These are phyloP conservation scores for Colletotrichum orbiculare DNA, from an alignment of 2,329 filamentous ascomycete species.

Conservation along the genomic window DNA sequence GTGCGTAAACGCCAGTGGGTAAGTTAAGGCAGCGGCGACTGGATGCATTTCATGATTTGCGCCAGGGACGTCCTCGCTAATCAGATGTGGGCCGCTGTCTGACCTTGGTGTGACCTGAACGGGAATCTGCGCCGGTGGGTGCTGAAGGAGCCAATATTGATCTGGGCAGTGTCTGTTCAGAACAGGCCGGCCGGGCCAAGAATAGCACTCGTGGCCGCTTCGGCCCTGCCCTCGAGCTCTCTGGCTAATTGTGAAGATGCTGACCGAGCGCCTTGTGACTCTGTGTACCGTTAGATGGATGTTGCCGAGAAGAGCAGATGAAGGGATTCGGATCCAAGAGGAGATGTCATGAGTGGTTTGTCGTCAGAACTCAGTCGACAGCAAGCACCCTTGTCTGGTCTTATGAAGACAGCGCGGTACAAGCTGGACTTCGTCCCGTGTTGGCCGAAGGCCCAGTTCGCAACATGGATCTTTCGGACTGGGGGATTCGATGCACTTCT, in stretches of 20 bases:
- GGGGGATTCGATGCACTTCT: background rate
- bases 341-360: background rate
- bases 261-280: too few relatives aligned
- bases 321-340: conserved; percentile 1
- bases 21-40: background rate
- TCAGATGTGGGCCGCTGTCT: conserved; percentile 33
- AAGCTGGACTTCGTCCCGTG: conserved; percentile 8
- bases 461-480: conserved; percentile 11
- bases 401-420: too few relatives aligned
- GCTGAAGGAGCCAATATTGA: conserved; percentile 19
- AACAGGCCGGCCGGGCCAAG: conserved; percentile 18
- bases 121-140: conserved; percentile 29
- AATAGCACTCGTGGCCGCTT: conserved; percentile 20
- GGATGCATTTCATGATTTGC: conserved; percentile 33
- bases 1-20: conserved; percentile 6
- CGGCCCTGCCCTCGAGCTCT: conserved; percentile 6
- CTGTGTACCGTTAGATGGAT: background rate
- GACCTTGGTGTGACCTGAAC: conserved; percentile 34
- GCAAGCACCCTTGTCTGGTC: background rate
- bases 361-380: background rate
- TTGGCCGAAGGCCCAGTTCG: conserved; percentile 9
- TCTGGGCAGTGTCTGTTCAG: conserved; percentile 26
- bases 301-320: background rate
- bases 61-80: conserved; percentile 37
- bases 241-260: too few relatives aligned